Evolutionary conservation across 2,329 filamentous ascomycete species (phyloP), one percentile per base, ranked within the genome.

Genomic region (Orbilia quercus): DNA sequence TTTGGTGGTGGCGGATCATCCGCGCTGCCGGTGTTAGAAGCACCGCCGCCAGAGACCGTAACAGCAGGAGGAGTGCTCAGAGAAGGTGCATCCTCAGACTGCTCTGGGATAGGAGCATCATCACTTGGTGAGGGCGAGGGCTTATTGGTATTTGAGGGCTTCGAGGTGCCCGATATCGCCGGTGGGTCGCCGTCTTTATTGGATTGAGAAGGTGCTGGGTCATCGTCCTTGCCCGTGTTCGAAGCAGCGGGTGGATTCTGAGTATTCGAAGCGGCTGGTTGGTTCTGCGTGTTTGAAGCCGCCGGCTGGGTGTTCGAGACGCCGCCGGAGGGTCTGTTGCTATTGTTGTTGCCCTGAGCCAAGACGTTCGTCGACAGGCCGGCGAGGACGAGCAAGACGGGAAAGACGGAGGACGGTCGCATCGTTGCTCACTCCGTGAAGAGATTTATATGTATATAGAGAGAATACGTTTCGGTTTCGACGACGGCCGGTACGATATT

Each of bases 1-100:
- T 72, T 72, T 47, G 67, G 67, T 1, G 67, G 67, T 20, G 67
- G 67, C 1, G 67, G 59, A n/a, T 72, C 67, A 25, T 58, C 54
- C 6, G 44, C 16, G 7, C 9, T 34, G 18, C 45, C 40, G 6
- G 54, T 38, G 9, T n/a, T 12, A 1, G 9, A 3, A 3, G 53
- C 2, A 20, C 16, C 23, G 6, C 36, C 38, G 40, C 23, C 53
- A 20, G 42, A 34, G 38, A 65, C 45, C 18, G 28, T 34, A 20
- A 58, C 66, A 47, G 20, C 42, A 2, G 47, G 63, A 1, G 25
- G n/a, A 7, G 40, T 22, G 2, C 9, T 23, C 36, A 59, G 20
- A 16, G 42, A 51, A 9, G 63, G 63, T n/a, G 65, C 65, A 20
- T 66, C 50, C 14, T 65, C 64, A 3, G 54, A 53, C 28, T 38